phyloP scores from a whole-genome alignment of 495 filamentous ascomycete species.

The Evansstolkia leycettana region DNA sequence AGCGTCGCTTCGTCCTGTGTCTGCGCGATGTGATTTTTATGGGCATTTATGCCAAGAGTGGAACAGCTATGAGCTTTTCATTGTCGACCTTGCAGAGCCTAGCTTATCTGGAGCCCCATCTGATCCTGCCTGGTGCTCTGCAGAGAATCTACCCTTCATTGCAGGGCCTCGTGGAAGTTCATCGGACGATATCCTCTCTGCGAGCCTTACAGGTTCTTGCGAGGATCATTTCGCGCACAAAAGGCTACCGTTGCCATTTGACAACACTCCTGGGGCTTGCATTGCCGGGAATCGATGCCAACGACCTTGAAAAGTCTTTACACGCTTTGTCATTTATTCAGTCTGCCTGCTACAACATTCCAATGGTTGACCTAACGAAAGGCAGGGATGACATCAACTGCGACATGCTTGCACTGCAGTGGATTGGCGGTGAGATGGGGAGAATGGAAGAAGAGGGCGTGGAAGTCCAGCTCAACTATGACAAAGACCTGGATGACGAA shows the following conservation, averaged over 20 bases:
- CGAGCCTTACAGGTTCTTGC: slow-evolving; percentile 81
- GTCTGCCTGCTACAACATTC: slow-evolving; percentile 86
- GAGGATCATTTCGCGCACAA: slow-evolving; percentile 77
- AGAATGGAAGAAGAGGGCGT: slow-evolving; percentile 83
- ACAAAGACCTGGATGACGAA: slow-evolving; percentile 65
- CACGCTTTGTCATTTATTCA: slow-evolving; percentile 93
- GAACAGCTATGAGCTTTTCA: slow-evolving; percentile 79
- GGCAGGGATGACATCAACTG: slow-evolving; percentile 54
- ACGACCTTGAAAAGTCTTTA: slow-evolving; percentile 92
- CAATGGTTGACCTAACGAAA: slow-evolving; percentile 71
- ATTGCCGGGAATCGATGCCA: slow-evolving; percentile 91
- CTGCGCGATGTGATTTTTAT: slow-evolving; percentile 91
- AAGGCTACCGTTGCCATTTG: slow-evolving; percentile 88
- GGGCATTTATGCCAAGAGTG: slow-evolving; percentile 95
- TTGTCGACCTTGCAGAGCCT: slow-evolving; percentile 80
- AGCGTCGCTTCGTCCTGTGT: slow-evolving; percentile 81
- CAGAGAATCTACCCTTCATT: slow-evolving; percentile 95
- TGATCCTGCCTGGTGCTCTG: slow-evolving; percentile 87
- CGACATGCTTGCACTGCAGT: slow-evolving; percentile 74
- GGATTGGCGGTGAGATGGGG: slow-evolving; percentile 89
- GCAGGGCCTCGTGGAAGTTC: slow-evolving; percentile 93
- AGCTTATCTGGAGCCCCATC: slow-evolving; percentile 78
- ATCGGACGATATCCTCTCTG: slow-evolving; percentile 88
- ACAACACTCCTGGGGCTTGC: slow-evolving; percentile 85
- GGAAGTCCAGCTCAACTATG: slow-evolving; percentile 74